Base-by-base conservation (phyloP, 768 basidiomycete genomes). In the Hemileccinum impolitum region DNA sequence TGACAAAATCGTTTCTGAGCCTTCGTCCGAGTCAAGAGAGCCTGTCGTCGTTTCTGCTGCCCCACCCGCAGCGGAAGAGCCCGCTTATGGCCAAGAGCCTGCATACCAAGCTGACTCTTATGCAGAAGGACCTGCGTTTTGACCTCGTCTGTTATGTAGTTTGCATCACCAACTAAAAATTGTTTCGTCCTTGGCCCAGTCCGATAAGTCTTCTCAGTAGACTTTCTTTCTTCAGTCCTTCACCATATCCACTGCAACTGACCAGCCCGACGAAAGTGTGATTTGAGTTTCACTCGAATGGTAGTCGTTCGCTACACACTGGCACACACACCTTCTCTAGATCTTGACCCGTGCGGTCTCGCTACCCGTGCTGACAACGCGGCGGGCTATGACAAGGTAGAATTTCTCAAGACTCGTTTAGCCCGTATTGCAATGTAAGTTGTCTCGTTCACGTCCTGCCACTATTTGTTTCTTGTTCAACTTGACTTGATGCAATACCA, bases 1-100 rank as follows among this genome's bases (percentile, higher is more conserved):
- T 60, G 91, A 95, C 77, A 95, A 97, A 72, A 76, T 90, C 57
- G 80, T 92, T 56, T 81, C 82, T 43, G 90, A 94, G 69, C 93
- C 94, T 42, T 80, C 85, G 19, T 95, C 93, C 39, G 94, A 96
- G 72, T 86, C 90, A 70, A 81, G 82, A 62, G 92, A 93, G 57
- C 84, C 82, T 17, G 68, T 72, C 25, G 66, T 69, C 21, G 63
- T 79, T 40, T 67, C 80, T 39, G 70, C 78, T 34, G 77, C 80
- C 18, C 68, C 72, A 21, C 73, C 81, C 14, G 71, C 72, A 5
- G 72, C 66, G 39, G 85, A 82, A 50, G 86, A 86, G 59, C 66
- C 71, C 41, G 63, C 39, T 32, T 72, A 63, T 41, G 39, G 50
- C 26, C 65, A 56, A 34, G 68, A 70, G 30, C 63, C 67, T 38